Percentiles rank a stretch among this genome's conserved stretches.
Evolutionary conservation across 108 stramenopile species (phyloP).

Genomic region (Aurantiochytrium sp.): DNA sequence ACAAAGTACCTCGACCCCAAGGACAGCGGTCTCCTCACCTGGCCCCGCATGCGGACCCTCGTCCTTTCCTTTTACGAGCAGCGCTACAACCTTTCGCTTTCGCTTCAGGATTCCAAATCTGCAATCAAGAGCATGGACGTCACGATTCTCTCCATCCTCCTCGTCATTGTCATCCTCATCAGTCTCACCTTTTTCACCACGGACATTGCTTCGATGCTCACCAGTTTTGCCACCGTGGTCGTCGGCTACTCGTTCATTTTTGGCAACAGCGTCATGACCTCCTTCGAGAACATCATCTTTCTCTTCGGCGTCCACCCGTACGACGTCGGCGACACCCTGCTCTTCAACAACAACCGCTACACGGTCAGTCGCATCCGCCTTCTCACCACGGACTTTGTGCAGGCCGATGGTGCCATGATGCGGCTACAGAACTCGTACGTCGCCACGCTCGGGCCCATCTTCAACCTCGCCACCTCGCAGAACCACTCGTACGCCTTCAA

Average conservation of each 20-base stretch:
- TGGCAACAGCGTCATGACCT: neutral
- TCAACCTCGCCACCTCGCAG: neutral
- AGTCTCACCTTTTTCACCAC: neutral
- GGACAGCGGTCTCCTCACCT: neutral
- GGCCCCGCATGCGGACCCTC: neutral
- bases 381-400: conserved; percentile 1
- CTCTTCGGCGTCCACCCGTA: conserved; percentile 24
- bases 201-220: neutral
- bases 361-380: neutral
- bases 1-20: neutral
- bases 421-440: neutral
- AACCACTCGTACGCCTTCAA: neutral
- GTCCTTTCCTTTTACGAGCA: neutral
- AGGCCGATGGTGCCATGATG: conserved; percentile 15
- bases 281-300: conserved; percentile 25
- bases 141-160: neutral
- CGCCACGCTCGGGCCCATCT: neutral
- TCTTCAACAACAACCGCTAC: neutral
- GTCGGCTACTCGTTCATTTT: conserved; percentile 7
- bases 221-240: neutral
- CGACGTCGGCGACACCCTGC: conserved; percentile 22
- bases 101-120: conserved; percentile 1
- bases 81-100: neutral
- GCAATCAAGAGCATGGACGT: neutral
- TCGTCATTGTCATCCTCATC: neutral